These are phyloP conservation scores for Aquilaria agallochum DNA, from an alignment of 441 rosid species.

Conservation along the genomic window DNA sequence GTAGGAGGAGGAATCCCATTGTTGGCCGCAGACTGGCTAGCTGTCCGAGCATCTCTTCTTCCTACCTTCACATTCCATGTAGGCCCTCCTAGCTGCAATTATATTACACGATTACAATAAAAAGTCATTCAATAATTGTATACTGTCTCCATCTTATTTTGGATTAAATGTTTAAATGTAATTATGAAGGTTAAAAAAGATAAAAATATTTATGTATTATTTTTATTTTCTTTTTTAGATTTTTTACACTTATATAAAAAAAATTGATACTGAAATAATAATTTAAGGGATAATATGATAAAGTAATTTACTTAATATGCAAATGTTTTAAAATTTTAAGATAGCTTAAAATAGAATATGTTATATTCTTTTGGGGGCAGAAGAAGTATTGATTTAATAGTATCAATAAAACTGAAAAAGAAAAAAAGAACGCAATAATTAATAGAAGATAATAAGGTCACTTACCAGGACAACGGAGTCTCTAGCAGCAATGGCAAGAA, in stretches of 20 bases:
- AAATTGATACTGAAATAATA: too few relatives aligned
- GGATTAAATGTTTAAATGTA: too few relatives aligned
- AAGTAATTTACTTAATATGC: too few relatives aligned
- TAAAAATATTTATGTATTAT: too few relatives aligned
- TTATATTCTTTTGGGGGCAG: too few relatives aligned
- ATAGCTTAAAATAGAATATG: too few relatives aligned
- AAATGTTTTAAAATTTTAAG: too few relatives aligned
- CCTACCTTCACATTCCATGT: conserved; percentile 77
- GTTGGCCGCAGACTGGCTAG: conserved; percentile 79
- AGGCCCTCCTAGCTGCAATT: conserved; percentile 70
- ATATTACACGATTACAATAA: too few relatives aligned
- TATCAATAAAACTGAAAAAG: background rate
- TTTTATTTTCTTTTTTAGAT: too few relatives aligned
- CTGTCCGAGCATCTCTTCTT: conserved; percentile 74
- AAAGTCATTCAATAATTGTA: background rate
- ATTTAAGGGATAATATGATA: too few relatives aligned
- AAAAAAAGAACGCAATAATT: background rate
- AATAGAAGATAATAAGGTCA: background rate
- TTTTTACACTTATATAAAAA: too few relatives aligned
- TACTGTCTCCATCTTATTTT: background rate
- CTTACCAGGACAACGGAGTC: conserved; percentile 69
- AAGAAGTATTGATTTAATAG: background rate
- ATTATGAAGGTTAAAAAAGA: too few relatives aligned
- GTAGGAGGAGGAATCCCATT: conserved; percentile 71
- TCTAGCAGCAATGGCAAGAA: conserved; percentile 73